Evolutionary conservation across 306 rosid species (phyloP).

Genomic region (Quercus aquifolioides): DNA sequence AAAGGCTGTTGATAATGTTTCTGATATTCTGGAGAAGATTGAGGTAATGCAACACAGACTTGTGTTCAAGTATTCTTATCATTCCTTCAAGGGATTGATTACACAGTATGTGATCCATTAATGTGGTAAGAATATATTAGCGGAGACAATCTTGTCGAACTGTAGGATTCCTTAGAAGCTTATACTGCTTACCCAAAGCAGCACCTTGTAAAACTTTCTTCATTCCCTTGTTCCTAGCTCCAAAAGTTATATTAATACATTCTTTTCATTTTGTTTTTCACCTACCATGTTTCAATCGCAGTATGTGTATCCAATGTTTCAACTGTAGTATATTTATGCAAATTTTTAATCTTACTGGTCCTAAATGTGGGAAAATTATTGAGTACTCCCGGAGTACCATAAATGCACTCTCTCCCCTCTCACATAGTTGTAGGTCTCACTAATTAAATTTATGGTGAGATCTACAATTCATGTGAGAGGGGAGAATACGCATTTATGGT

Average conservation of each 20-base stretch:
- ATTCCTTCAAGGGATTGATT: not conserved
- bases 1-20: not conserved
- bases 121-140: not conserved
- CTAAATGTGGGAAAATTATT: too few species aligned
- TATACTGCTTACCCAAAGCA: not conserved
- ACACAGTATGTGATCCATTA: not conserved
- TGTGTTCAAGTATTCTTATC: not conserved
- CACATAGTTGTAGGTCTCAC: too few species aligned
- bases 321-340: too few species aligned
- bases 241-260: not conserved
- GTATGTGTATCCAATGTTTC: too few species aligned
- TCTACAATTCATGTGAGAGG: too few species aligned
- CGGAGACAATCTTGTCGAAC: not conserved
- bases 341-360: too few species aligned
- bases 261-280: not conserved
- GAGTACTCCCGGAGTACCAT: too few species aligned
- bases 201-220: not conserved
- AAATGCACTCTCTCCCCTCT: rapidly evolving
- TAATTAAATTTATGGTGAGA: too few species aligned
- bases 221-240: not conserved
- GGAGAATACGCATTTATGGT: rapidly evolving
- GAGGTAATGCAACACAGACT: not conserved
- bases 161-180: not conserved
- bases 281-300: too few species aligned
- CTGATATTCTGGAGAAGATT: not conserved